Evolutionary conservation across 2,329 filamentous ascomycete species (phyloP).

Genomic region (Cercospora beticola): DNA sequence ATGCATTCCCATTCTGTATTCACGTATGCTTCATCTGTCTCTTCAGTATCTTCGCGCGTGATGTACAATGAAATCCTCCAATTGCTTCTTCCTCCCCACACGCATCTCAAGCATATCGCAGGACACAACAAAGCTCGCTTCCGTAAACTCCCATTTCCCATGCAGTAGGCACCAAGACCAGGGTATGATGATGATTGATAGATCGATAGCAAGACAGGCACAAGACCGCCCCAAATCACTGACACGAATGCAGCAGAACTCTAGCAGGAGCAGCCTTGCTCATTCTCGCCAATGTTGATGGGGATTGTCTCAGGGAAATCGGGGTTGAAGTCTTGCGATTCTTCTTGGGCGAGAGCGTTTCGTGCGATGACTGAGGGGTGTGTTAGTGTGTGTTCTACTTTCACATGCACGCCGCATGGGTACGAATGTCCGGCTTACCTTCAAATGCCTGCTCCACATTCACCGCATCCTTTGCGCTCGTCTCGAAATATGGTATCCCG

Average conservation of each 20-base stretch:
- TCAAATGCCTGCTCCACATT: conserved; percentile 90
- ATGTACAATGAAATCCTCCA: background rate
- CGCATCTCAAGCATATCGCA: background rate
- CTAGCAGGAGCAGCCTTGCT: conserved; percentile 88
- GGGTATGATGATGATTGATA: background rate
- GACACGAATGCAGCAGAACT: background rate
- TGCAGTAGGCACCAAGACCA: conserved; percentile 1
- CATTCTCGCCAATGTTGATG: conserved; percentile 92
- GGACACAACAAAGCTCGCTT: background rate
- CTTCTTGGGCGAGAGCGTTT: conserved; percentile 93
- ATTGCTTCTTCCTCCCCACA: background rate
- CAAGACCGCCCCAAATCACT: background rate
- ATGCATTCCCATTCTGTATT: background rate
- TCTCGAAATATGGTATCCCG: conserved; percentile 98
- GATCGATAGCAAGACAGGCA: background rate
- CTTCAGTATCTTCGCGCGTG: background rate
- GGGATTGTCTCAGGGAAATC: conserved; percentile 98
- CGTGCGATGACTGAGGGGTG: conserved; percentile 76
- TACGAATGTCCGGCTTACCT: conserved; percentile 42
- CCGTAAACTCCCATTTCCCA: background rate
- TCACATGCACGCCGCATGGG: background rate
- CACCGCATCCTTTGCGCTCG: conserved; percentile 96
- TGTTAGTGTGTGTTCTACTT: conserved; percentile 15
- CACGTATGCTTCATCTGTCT: background rate
- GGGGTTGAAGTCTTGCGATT: conserved; percentile 94